A percentile compares a stretch with the other conserved stretches of the same genome.
phyloP scores from a whole-genome alignment of 202 grass and related monocot species.

The Hordeum pubiflorum region DNA sequence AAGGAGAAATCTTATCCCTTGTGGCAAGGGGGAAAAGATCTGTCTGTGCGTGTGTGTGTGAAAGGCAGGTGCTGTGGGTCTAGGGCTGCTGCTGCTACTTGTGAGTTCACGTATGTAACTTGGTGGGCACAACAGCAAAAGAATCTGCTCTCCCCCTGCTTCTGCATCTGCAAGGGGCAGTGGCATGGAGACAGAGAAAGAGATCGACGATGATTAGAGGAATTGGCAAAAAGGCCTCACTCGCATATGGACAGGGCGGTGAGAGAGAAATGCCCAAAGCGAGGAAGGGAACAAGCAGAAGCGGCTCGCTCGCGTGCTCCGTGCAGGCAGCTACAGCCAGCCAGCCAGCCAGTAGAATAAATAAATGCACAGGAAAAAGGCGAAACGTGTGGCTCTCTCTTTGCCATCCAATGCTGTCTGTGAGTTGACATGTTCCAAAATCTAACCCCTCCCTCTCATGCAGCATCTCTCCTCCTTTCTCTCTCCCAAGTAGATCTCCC shows the following conservation, averaged over 20 bases:
- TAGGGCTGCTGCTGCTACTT: conserved; percentile 3
- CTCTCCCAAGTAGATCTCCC: not conserved
- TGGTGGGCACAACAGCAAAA: conserved; percentile 33
- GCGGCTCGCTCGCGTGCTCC: conserved; percentile 24
- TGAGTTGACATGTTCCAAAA: conserved; percentile 49
- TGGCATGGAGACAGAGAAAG: conserved; percentile 15
- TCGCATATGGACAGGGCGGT: conserved; percentile 11
- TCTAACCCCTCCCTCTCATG: conserved; percentile 10
- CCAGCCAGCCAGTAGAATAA: conserved; percentile 5
- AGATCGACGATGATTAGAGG: not conserved
- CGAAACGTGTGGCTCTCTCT: conserved; percentile 10
- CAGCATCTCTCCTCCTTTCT: not conserved
- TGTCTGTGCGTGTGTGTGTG: conserved; percentile 44
- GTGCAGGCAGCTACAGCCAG: not conserved
- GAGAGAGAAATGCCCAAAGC: conserved; percentile 46
- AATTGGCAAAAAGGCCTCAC: conserved; percentile 25
- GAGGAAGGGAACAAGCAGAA: conserved; percentile 49
- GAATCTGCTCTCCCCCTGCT: conserved; percentile 34
- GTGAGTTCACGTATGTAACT: conserved; percentile 28
- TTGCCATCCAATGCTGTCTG: conserved; percentile 29
- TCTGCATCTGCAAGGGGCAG: conserved; percentile 38
- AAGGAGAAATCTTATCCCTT: conserved; percentile 40
- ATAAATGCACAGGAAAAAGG: not conserved
- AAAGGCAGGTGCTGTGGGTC: conserved; percentile 7
- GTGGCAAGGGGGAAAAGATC: conserved; percentile 47